Evolutionary conservation across 140 eudicot species (phyloP).

Genomic region (Stevia rebaudiana): DNA sequence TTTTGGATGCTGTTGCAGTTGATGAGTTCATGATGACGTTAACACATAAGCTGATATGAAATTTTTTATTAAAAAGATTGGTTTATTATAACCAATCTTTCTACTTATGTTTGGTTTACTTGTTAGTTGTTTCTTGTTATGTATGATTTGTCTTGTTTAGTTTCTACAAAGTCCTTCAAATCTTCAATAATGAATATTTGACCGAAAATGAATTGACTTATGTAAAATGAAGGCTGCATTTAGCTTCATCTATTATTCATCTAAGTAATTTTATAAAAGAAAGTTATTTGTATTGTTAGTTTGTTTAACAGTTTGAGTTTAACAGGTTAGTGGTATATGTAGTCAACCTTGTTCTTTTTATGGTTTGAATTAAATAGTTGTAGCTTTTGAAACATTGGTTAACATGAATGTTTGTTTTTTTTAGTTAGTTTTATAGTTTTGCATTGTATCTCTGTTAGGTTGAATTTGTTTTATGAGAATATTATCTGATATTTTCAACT

Average conservation of each 20-base stretch:
- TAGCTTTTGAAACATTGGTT: not conserved
- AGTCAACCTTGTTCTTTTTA: not conserved
- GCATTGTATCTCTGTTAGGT: not conserved
- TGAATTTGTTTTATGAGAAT: too few relatives aligned
- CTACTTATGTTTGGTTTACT: constrained; percentile 11
- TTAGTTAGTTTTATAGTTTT: not conserved
- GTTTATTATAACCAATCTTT: constrained; percentile 10
- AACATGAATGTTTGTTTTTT: not conserved
- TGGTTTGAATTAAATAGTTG: not conserved
- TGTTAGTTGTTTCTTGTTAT: constrained; percentile 18
- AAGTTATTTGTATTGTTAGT: constrained; percentile 6
- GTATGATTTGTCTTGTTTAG: constrained; percentile 19
- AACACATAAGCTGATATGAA: constrained; percentile 67
- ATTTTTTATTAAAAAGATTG: not conserved
- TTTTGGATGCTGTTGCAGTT: constrained; percentile 66
- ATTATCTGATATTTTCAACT: too few relatives aligned
- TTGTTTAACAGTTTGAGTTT: not conserved
- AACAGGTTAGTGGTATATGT: not conserved
- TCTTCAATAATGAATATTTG: constrained; percentile 21
- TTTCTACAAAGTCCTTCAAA: constrained; percentile 22
- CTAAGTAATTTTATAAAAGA: not conserved
- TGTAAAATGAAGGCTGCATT: constrained; percentile 23
- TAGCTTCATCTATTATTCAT: constrained; percentile 1
- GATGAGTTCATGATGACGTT: constrained; percentile 79
- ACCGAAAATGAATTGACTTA: constrained; percentile 10